Base-by-base conservation (phyloP, 176 grass and related monocot genomes). In the Secale cereale region DNA sequence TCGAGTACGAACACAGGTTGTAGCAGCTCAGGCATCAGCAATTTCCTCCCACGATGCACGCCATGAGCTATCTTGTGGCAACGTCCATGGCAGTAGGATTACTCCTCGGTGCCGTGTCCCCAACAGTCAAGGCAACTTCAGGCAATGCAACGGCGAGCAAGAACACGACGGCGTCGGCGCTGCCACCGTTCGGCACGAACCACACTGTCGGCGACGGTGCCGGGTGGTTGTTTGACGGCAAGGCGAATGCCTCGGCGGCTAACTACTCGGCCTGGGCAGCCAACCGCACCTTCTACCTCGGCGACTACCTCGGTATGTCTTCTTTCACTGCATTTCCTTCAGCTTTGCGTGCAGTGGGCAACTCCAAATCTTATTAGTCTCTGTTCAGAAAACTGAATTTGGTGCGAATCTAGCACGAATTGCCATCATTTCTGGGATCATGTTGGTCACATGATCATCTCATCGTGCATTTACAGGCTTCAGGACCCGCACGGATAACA, bases 211-310 rank as follows among this genome's bases (percentile, higher is more conserved):
- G 95, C 57, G 91, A 88, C 15, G 13, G 35, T 4, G 74, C 70
- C 6, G 95, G 91, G 10, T 98, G 95, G 91, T 86, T 95, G 87
- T 98, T 93, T 71, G 80, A 94, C 63, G 41, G 72, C 79, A 50
- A 70, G 39, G 76, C 65, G 36, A 91, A 98, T 66, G 82, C 87
- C 74, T 77, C 92, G 28, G 85, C 57, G 2, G 45, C 82, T 59
- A 90, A 98, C 73, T 95, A 95, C 83, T 91, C 91, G 7, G 41
- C 66, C 37, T 98, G 95, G 92, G 95, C 91, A 8, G 59, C 83
- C 61, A 82, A 83, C 69, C 88, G 83, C 22, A 85, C 87, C 30
- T 95, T 98, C 91, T 93, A 62, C 91, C 87, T 95, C 33, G 91
- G 91, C 60, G 91, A 98, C 86, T 98, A 79, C 65, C 85, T 95